Base-by-base conservation (phyloP, 2,329 filamentous ascomycete species). In the Sporothrix curviconia region DNA sequence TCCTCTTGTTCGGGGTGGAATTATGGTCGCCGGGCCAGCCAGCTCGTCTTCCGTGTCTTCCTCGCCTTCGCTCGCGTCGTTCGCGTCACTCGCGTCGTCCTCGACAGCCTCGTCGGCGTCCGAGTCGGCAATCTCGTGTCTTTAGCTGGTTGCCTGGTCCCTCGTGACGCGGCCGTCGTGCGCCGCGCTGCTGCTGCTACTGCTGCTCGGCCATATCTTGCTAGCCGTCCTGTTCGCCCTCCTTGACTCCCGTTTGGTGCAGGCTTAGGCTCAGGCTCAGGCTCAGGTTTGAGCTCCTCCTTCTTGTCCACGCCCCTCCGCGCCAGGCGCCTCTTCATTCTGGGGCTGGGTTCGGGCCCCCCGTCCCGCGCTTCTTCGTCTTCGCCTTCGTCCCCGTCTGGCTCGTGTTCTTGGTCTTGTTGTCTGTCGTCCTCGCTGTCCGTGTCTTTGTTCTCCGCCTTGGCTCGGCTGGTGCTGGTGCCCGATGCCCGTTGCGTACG, bases 71-170 rank as follows among this genome's bases (percentile, higher is more conserved):
- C 53, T 22, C 1, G 22, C 49, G 2, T 40, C 40, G 2, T 40
- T 34, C 14, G 15, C 49, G 11, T 43, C 25, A 0, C 37, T 25
- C 4, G 28, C 24, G 4, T 47, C 42, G 3, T 52, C 36, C 2
- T 34, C 25, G 1, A 14, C 12, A 8, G 19, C 28, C 4, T 43
- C 51, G 3, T 46, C 19, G 19, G 43, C 54, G 37, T 60, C 55
- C 24, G 58, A 60, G 28, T 57, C 58, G 9, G 50, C 58, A 32
- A 60, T 46, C 32, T 57, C 55, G 42, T 24, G 7, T 24, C 40
- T 14, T 36, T 34, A 25, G 30, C 47, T 3, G 47, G 52, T 7
- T 28, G 57, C 39, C 46, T 22, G 19, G 57, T 56, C n/a, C 19
- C n/a, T 15, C 54, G 47, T 24, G 42, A 47, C 3, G 32, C 19